Base-by-base conservation (phyloP, 2,329 filamentous ascomycete genomes). In the Tolypocladium tundrense region DNA sequence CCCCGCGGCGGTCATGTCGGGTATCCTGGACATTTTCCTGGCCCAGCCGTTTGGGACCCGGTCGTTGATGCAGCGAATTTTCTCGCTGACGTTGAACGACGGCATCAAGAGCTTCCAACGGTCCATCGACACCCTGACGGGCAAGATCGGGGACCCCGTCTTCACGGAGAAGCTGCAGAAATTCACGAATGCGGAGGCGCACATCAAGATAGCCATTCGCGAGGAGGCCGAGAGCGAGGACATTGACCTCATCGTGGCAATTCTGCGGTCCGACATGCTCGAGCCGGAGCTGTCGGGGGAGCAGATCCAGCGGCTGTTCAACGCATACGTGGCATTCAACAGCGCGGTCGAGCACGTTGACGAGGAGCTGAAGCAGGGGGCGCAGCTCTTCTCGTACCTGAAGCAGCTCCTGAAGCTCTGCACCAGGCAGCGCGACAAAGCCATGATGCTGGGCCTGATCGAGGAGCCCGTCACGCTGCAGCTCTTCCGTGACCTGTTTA, bases 381-480 rank as follows among this genome's bases (percentile, higher is more conserved):
- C 93, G 0, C 87, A 96, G 69, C 83, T 96, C 54, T 99, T 97
- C 71, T 95, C 93, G 1, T 88, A 96, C 67, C 79, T 99, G 64
- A 99, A 99, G 75, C 93, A 97, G 71, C 81, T 97, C 41, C 79
- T 97, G 68, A 97, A 97, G 76, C 79, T 99, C 40, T 88, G 91
- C 72, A 93, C 91, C 13, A 83, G 94, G 54, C 90, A 96, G 68
- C 83, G 93, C 53, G 94, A 99, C 72, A 99, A 99, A 84, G 79
- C 86, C 39, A 97, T 96, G 92, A 97, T 99, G 93, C 79, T 97
- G 57, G 84, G 86, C 61, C 86, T 97, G 67, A 94, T 99, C 56
- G 92, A 97, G 73, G 93, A 99, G 75, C 91, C 94, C 0, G 92
- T 93, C n/a, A 97, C 94, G 0, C 79, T 99, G n/a, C 88, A 95